Base-by-base conservation (phyloP, 495 filamentous ascomycete genomes). In the Tuber brumale region DNA sequence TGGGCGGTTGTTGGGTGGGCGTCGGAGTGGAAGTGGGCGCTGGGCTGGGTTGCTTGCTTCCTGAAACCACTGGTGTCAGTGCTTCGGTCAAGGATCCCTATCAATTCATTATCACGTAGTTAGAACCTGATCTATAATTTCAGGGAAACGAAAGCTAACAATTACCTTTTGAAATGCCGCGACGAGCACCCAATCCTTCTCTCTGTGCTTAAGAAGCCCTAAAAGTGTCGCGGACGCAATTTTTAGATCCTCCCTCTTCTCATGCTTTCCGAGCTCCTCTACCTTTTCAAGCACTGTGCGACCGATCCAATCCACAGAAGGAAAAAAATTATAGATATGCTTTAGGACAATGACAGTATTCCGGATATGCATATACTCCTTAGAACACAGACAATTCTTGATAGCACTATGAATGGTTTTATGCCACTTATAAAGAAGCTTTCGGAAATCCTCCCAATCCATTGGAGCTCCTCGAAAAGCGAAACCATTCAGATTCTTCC, bases 311-410 rank as follows among this genome's bases (percentile, higher is more conserved):
- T 95, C 94, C 69, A 98, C 90, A 21, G 89, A 89, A 39, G 96
- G 96, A 88, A 96, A 98, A 80, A 90, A 86, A 43, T 92, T 89
- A 45, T 91, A 87, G 57, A 96, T 87, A 10, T 89, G 88, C 82
- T 95, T 97, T 73, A 97, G 86, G n/a, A 98, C 85, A 74, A 91
- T 94, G 79, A 97, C 96, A 45, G 94, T 93, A 82, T 99, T 99
- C 19, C 93, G 89, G 82, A 98, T 97, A 83, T 97, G 94, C 94
- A 97, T 98, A 88, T 95, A 99, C 83, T 99, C 94, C 76, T 88
- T 90, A 19, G 90, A 89, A 23, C 88, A 87, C 41, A 98, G 87
- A 83, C 94, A 97, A 31, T 86, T 87, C 80, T 92, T 92, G 69
- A 99, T 84, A 3, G 94, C 93, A 27, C 84, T 86, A 80, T 90